Base-by-base conservation (phyloP, 2,329 filamentous ascomycete species). In the Podosphaera fusca region DNA sequence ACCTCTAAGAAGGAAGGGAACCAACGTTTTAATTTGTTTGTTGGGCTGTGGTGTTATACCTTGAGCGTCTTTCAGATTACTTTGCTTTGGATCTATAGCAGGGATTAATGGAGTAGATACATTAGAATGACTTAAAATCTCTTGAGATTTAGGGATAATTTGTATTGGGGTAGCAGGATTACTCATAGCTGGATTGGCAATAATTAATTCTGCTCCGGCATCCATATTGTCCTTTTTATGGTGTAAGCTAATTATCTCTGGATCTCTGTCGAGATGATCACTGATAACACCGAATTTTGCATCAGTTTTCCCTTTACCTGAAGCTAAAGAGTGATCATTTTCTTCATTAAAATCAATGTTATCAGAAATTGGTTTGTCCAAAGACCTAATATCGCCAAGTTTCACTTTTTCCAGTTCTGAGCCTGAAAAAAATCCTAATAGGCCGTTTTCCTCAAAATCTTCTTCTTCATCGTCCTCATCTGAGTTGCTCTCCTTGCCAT, bases 1-100 rank as follows among this genome's bases (percentile, higher is more conserved):
- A 29, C 92, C 92, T 55, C 92, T 83, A 0, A 95, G 73, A 9
- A 98, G 76, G 60, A 87, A 84, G 0, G 88, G 89, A 9, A 92
- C 78, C 6, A 85, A 81, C 0, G 82, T 89, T 62, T 82, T 85
- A 58, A 73, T 60, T 36, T 69, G 63, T 29, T 67, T 66, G 10
- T 55, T 55, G 38, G 69, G 66, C 31, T 70, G 69, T 36, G 71
- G 70, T 2, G 72, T 70, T 56, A 69, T 64, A 60, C 67, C 67
- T 56, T 69, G 61, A 57, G 68, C 71, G 59, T 60, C 60, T 58
- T 67, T 64, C 21, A 61, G 60, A 57, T 63, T 64, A 42, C 40
- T 63, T 35, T 64, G 64, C 42, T 66, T 64, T 50, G 57, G 58
- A n/a, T 69, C 67, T 42, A 6, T 12, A 7, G 10, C 35, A 10